phyloP scores from a whole-genome alignment of 352 stramenopile genomes.

The Pythium rhizo-oryzae region DNA sequence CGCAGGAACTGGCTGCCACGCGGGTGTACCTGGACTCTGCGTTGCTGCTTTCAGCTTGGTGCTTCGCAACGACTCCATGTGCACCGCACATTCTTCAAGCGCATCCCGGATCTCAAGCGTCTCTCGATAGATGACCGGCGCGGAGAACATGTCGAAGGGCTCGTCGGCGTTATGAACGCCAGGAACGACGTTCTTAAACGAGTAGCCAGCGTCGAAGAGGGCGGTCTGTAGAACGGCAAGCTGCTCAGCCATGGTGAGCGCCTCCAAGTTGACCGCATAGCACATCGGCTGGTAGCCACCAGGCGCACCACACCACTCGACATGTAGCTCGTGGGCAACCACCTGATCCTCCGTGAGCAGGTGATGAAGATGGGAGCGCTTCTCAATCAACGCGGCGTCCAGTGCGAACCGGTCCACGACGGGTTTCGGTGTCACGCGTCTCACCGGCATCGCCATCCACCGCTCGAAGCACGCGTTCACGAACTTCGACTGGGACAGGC shows the following conservation, averaged over 20 bases:
- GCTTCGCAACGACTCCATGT: not conserved
- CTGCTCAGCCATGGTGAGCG: not conserved
- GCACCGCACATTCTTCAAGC: not conserved
- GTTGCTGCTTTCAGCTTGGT: not conserved
- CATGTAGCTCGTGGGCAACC: not conserved
- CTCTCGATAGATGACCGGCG: not conserved
- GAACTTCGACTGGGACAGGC: not conserved
- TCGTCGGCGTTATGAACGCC: not conserved
- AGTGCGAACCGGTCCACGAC: not conserved
- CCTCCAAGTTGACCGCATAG: not conserved
- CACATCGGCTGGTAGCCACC: not conserved
- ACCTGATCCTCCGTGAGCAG: not conserved
- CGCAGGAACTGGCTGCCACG: not conserved
- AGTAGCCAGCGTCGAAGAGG: not conserved
- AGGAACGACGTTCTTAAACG: not conserved
- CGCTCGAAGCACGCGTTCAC: not conserved
- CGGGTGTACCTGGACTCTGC: not conserved
- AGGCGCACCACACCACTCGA: not conserved
- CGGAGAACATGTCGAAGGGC: not conserved
- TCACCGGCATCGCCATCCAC: not conserved
- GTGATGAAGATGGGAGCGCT: not conserved
- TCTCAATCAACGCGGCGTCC: not conserved
- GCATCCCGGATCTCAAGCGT: not conserved
- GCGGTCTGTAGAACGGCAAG: not conserved
- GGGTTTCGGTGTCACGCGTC: not conserved